Evolutionary conservation across 495 filamentous ascomycete species (phyloP), one percentile per base, ranked within the genome.

Genomic region (Penicillium cosmopolitanum): DNA sequence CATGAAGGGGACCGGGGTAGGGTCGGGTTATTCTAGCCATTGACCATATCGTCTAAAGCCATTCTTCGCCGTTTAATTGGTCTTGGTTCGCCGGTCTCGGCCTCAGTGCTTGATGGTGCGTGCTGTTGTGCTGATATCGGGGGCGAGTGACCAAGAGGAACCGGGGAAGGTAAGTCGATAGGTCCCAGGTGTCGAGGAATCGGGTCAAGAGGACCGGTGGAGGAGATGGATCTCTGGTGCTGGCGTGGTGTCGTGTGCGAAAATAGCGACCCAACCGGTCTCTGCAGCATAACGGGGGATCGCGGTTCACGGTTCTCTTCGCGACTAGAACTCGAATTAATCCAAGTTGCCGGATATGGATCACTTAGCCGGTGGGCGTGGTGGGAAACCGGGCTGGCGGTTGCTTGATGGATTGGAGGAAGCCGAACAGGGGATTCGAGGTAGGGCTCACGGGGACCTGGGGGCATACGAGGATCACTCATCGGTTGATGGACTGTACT

Each of bases 11-110:
- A 57, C 46, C 51, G 19, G 13, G 28, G 28, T 31, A 0, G 28
- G 28, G 28, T 31, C 28, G 28, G 28, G 0, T 16, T 18, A 15
- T 16, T 25, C 65, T 60, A 80, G 23, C 73, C 76, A 44, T 80
- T 80, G 15, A 80, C 77, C 69, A 80, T 80, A 46, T 80, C 76
- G 56, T 80, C 74, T 51, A 80, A 51, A 13, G 77, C 61, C 92
- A 88, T 67, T 80, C 88, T 62, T 86, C 81, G 76, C 79, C 96
- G 67, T 82, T 92, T 65, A 84, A 91, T 13, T 80, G 92, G 50
- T 83, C 91, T 71, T 84, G 61, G 57, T 18, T 76, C 74, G 2
- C 63, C 47, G 38, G 46, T 28, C n/a, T 76, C 66, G 3, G 62
- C 44, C 33, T 73, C 71, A 18, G 63, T 60, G 1, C 28, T 58